phyloP scores from a whole-genome alignment of 129 eudicot species.

The Flaveria robusta region DNA sequence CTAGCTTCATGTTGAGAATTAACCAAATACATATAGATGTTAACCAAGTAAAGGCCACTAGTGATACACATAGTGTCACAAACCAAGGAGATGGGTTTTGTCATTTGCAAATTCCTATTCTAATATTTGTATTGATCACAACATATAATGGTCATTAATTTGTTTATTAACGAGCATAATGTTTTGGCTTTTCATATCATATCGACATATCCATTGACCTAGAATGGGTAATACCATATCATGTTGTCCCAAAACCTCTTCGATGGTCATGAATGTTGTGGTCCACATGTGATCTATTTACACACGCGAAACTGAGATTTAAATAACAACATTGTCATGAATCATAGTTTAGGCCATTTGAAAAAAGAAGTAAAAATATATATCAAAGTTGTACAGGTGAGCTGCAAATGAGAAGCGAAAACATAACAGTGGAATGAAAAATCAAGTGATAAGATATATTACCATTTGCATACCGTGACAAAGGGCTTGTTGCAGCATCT shows the following conservation, averaged over 20 bases:
- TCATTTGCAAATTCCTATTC: slow-evolving; percentile 9
- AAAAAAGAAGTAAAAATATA: no score
- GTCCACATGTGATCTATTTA: slow-evolving; percentile 55
- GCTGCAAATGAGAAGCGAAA: not conserved
- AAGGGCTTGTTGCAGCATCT: slow-evolving; percentile 45
- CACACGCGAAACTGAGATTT: slow-evolving; percentile 49
- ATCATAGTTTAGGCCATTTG: slow-evolving; percentile 8
- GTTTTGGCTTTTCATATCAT: slow-evolving; percentile 28
- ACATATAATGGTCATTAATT: slow-evolving; percentile 17
- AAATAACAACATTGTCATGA: slow-evolving; percentile 28
- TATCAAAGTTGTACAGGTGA: not conserved
- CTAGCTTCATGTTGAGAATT: slow-evolving; percentile 10
- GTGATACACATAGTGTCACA: not conserved
- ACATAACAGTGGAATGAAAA: not conserved
- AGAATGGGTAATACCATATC: slow-evolving; percentile 42
- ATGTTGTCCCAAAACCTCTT: slow-evolving; percentile 60
- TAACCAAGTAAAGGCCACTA: slow-evolving; percentile 18
- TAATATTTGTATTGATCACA: slow-evolving; percentile 15
- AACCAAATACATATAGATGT: not conserved
- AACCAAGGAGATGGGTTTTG: slow-evolving; percentile 14
- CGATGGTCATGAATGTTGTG: slow-evolving; percentile 50
- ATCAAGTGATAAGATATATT: slow-evolving; percentile 16
- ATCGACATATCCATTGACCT: slow-evolving; percentile 49
- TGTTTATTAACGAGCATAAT: slow-evolving; percentile 23
- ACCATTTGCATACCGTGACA: slow-evolving; percentile 47